Base-by-base conservation (phyloP, 345 rosid genomes). In the Eucalyptus microcorys region DNA sequence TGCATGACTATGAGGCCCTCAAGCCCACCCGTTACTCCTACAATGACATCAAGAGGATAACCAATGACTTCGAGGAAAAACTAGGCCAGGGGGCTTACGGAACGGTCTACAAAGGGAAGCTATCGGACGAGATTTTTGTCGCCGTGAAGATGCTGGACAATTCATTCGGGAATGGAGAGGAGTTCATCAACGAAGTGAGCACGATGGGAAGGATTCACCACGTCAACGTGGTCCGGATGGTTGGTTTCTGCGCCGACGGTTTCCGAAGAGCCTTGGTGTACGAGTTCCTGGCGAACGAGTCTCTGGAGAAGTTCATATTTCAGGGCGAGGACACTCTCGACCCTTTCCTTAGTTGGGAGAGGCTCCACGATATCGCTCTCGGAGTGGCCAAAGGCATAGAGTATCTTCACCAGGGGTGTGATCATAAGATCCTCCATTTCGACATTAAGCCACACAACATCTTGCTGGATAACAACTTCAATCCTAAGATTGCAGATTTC, bases 341-440 rank as follows among this genome's bases (percentile, higher is more conserved):
- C 40, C 42, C 24, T 24, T 27, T 87, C 22, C 45, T 91, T 8
- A 53, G 89, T 19, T 92, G 91, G 91, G 61, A 89, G 49, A 80
- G 87, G 68, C 49, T 89, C 32, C 34, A 48, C 9, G 81, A 86
- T 19, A 89, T 92, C 49, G 87, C 92, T 5, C 37, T 91, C 5
- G 91, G 91, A 4, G 81, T 88, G 11, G 91, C 92, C 40, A 85
- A 86, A 52, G 92, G 91, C 19, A 87, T 90, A 55, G 92, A 89
- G 43, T 91, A 91, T 85, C 48, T 92, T 15, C 93, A 92, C 86
- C 86, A 43, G 34, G 93, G 92, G 32, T 90, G 93, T 17, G 92
- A 89, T 40, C 66, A 87, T 64, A 83, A 86, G 87, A 88, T 90
- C 71, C 76, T 92, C 16, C 92, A 92, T 90, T 89, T 91, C 59